Evolutionary conservation across 495 filamentous ascomycete species (phyloP), one percentile per base, ranked within the genome.

Genomic region (Amniculicola lignicola): DNA sequence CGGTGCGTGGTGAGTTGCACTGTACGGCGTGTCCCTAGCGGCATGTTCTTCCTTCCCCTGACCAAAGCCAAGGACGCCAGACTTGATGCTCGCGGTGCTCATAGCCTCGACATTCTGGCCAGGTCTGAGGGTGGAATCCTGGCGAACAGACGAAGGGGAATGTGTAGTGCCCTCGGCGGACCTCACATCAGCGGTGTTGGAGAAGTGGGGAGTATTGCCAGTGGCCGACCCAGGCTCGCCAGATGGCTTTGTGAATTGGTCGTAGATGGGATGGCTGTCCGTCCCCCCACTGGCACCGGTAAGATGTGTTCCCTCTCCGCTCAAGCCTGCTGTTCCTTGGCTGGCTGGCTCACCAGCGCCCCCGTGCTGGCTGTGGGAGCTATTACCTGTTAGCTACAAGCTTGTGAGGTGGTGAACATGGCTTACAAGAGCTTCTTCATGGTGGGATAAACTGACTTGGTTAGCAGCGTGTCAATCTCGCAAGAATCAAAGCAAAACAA

Each of bases 351-450:
- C 19, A 24, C 62, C 57, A 23, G 57, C 46, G 31, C 59, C 59
- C 38, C 66, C 50, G 12, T 47, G 36, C 7, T 49, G 27, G 24
- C 63, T 45, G 33, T 48, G 49, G 33, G 42, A 51, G 36, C 59
- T 66, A 24, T 42, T 25, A 16, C 16, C 4, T 38, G 29, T 40
- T 53, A 39, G 41, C 1, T n/a, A 14, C 3, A 15, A 19, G 18
- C 28, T 16, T 21, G 3, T 19, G 36, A 27, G 40, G 39, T 28
- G n/a, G 28, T 14, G 21, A n/a, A 69, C 67, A 71, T 44, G 37
- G 63, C 58, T 15, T 44, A 47, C 62, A 66, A 69, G 16, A 71
- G 28, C 50, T 66, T 69, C 22, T 69, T 65, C 68, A 71, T 71
- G 50, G 21, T 52, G 7, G 37, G 7, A 7, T 33, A 24, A 24